Evolutionary conservation across 164 flowering plant genomes (phyloP).

Genomic region (Tetrastigma voinierianum): DNA sequence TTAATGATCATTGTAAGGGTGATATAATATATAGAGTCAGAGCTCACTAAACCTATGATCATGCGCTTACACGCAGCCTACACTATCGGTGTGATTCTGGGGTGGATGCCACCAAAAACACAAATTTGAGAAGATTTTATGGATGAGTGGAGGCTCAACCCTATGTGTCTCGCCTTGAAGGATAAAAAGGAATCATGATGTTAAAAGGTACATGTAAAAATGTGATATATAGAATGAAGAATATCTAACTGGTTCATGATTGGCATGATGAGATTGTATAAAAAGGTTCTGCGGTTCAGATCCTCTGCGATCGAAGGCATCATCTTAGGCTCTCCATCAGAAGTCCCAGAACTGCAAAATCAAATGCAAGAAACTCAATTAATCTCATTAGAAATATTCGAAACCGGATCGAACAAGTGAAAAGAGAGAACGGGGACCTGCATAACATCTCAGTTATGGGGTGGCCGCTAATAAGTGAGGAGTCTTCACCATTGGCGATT

Average conservation of each 20-base stretch:
- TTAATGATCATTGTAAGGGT: no score
- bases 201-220: neutral
- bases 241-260: constrained; percentile 66
- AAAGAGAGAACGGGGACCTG: constrained; percentile 46
- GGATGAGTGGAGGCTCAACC: no score
- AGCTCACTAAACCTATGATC: neutral
- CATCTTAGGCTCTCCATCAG: constrained; percentile 80
- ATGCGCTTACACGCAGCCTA: constrained; percentile 11
- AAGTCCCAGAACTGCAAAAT: constrained; percentile 79
- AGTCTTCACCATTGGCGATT: constrained; percentile 71
- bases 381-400: neutral
- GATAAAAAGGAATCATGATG: constrained; percentile 2
- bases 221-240: neutral
- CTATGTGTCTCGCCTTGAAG: constrained; percentile 6
- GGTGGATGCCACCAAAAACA: no score
- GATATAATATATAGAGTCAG: no score
- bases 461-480: constrained; percentile 54
- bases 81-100: no score
- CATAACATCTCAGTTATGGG: constrained; percentile 74
- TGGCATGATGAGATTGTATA: constrained; percentile 79
- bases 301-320: constrained; percentile 85
- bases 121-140: no score
- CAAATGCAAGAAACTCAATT: neutral
- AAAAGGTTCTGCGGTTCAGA: constrained; percentile 68
- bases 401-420: neutral